Evolutionary conservation across 1,284 basidiomycete genomes (phyloP), one percentile per base, ranked within the genome.

Genomic region (Taiwanofungus camphoratus): DNA sequence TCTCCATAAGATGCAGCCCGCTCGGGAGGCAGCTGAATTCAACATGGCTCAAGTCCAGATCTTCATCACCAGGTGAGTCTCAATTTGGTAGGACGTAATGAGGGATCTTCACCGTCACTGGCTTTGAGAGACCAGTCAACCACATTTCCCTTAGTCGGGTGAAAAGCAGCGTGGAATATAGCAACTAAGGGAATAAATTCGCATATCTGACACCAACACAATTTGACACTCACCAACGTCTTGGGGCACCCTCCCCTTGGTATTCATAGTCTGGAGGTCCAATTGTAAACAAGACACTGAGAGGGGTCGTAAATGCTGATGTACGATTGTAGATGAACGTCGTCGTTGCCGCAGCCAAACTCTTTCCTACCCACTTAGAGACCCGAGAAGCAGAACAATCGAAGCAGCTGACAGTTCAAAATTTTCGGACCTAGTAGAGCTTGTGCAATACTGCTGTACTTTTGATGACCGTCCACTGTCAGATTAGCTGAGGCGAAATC

Each of bases 151-250:
- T 77, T 73, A 9, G 86, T 89, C 2, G 85, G 82, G 62, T 89
- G 86, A 54, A 89, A 89, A 12, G 86, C 86, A 26, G 81, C 73
- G 64, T 89, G 86, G 51, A 88, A 89, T 58, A 88, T 82, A 12
- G 86, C 83, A 55, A 86, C 86, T 88, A 21, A n/a, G 18, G 19
- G 34, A 18, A 39, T 19, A 19, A 33, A 5, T 2, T 34, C 13
- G 20, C 9, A 21, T 21, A 15, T 3, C 9, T 19, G 4, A 21
- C 2, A 22, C 2, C 2, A 11, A 37, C 11, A 27, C 32, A 18
- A 21, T 5, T 19, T 18, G 11, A 5, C 18, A 56, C 61, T 41
- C 41, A 74, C 75, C 71, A 43, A 76, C 57, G 58, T 79, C 76
- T 46, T 74, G 73, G 23, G 74, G 73, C 42, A 55, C 49, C 41